A percentile compares a stretch with the other conserved stretches of the same genome.
These are phyloP conservation scores for Fusarium udum DNA, from an alignment of 2,329 filamentous ascomycete genomes.

Conservation along the genomic window DNA sequence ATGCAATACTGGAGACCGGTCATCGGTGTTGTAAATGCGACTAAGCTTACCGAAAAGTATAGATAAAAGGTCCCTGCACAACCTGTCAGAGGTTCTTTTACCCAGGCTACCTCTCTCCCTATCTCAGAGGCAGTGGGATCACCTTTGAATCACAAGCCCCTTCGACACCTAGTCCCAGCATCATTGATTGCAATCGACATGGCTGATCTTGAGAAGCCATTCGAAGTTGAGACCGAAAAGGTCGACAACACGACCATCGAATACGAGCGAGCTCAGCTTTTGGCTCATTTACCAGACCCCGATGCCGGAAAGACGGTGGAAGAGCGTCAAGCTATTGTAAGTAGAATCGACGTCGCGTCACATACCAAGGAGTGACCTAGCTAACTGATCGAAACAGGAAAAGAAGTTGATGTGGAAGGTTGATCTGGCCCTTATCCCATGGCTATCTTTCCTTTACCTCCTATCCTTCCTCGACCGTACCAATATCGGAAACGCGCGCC, in stretches of 20 bases:
- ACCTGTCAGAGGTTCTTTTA: too few species aligned
- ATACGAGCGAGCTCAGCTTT: background rate
- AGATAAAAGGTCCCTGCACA: background rate
- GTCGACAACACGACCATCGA: background rate
- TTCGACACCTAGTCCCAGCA: background rate
- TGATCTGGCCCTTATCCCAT: background rate
- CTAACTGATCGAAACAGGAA: background rate
- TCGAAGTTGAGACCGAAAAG: background rate
- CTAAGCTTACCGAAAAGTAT: background rate
- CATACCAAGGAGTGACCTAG: fast-evolving
- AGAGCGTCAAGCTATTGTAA: background rate
- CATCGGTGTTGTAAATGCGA: background rate
- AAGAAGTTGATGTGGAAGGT: background rate
- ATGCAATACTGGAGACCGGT: background rate
- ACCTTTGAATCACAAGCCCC: background rate
- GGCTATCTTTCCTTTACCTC: background rate
- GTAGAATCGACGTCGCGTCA: too few species aligned
- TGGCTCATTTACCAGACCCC: background rate
- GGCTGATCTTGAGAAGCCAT: background rate
- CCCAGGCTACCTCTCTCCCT: background rate
- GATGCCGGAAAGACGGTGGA: background rate
- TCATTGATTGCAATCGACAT: background rate
- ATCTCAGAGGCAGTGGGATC: background rate
- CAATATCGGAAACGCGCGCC: background rate
- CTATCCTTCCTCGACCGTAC: background rate